Evolutionary conservation across 2,329 filamentous ascomycete species (phyloP), one percentile per base, ranked within the genome.

Genomic region (Aspergillus latus): DNA sequence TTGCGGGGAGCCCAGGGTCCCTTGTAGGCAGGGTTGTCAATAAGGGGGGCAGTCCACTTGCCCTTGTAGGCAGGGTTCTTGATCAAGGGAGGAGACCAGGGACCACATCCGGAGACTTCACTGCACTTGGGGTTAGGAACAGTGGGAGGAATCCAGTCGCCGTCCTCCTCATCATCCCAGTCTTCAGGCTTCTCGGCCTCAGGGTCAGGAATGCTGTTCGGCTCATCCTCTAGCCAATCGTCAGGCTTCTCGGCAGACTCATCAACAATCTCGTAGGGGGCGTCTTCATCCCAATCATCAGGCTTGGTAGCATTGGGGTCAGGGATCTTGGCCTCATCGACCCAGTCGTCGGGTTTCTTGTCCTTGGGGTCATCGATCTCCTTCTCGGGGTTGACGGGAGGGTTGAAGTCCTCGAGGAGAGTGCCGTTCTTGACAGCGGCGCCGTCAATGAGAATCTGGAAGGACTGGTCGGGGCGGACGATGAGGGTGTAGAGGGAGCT

Each of bases 91-190:
- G 89, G 86, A 68, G 87, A 83, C 94, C 94, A 99, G 69, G 88
- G 85, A 69, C 94, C 94, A 76, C 94, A 97, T 71, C 94, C 94
- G 80, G 93, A 92, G 64, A 82, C 90, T 57, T 97, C 93, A 63
- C 87, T 85, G 73, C 94, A 97, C 86, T 96, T 96, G 77, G 93
- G 90, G 86, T 99, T 97, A 74, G 91, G 84, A 54, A 99, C 86
- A 54, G 87, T 92, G 57, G 93, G 94, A 51, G 92, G 80, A 65
- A 96, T 77, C 92, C 92, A 99, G 82, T 99, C 94, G 76, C 94
- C 94, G 76, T 99, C 94, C 81, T 99, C 94, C 82, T 99, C 94
- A 58, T 99, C 93, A 79, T 97, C 93, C 94, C 94, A 99, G 75
- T 97, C 94, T 80, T 96, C 92, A 61, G 94, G 94, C 88, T 97